These are phyloP conservation scores for Lactarius trivialis DNA, from an alignment of 768 basidiomycete species.

Conservation along the genomic window DNA sequence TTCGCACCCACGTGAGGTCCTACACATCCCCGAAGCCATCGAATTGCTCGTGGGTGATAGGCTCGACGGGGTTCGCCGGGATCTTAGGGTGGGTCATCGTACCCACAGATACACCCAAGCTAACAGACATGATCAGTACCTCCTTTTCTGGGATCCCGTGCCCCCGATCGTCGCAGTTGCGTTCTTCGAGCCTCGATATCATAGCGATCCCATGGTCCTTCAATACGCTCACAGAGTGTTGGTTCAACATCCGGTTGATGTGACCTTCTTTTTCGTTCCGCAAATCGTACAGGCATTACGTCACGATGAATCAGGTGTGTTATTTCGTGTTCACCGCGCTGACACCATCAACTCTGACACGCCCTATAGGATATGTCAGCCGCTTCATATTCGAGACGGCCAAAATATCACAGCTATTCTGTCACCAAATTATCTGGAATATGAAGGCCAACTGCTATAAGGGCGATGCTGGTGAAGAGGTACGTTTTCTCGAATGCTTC, in stretches of 20 bases:
- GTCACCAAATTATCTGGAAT: slow-evolving; percentile 99
- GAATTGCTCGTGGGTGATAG: slow-evolving; percentile 71
- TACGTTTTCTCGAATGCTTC: slow-evolving; percentile 29
- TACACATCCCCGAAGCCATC: slow-evolving; percentile 77
- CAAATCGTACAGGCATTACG: slow-evolving; percentile 97
- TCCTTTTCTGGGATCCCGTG: slow-evolving; percentile 84
- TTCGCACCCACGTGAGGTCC: slow-evolving; percentile 57
- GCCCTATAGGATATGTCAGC: slow-evolving; percentile 72
- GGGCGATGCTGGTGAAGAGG: slow-evolving; percentile 82
- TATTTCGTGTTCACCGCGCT: background rate
- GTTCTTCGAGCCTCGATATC: slow-evolving; percentile 80
- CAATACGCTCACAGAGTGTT: slow-evolving; percentile 97
- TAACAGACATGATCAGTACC: slow-evolving; percentile 46
- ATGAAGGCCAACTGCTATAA: slow-evolving; percentile 99
- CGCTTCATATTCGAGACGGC: slow-evolving; percentile 96
- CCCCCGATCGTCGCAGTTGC: slow-evolving; percentile 76
- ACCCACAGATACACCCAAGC: slow-evolving; percentile 3
- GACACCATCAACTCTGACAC: background rate
- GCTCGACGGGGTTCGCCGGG: slow-evolving; percentile 53
- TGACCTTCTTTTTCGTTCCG: slow-evolving; percentile 98
- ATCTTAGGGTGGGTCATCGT: slow-evolving; percentile 57
- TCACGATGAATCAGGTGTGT: slow-evolving; percentile 76
- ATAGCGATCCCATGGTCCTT: slow-evolving; percentile 75
- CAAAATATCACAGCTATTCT: slow-evolving; percentile 95
- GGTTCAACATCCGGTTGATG: slow-evolving; percentile 87